These are phyloP conservation scores for Lasiosphaeris hirsuta DNA, from an alignment of 495 filamentous ascomycete species.

Conservation along the genomic window DNA sequence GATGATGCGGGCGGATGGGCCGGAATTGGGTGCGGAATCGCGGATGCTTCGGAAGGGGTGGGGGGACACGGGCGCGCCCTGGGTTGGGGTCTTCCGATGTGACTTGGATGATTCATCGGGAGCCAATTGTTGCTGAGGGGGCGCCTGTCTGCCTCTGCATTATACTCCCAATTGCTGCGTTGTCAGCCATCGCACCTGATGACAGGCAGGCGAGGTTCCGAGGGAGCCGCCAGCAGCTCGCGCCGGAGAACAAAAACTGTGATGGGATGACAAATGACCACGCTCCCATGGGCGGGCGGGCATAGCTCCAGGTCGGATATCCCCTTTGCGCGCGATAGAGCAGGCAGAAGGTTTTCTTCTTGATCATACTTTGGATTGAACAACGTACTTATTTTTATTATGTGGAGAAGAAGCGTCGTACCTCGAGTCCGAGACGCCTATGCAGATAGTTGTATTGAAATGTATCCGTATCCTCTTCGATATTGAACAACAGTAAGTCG, in stretches of 20 bases:
- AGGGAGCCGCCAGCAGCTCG: background rate
- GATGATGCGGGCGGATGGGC: background rate
- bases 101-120: background rate
- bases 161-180: background rate
- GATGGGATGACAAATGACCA: slow-evolving; percentile 7
- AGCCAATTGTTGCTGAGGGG: background rate
- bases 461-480: too few species aligned
- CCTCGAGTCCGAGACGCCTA: too few species aligned
- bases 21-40: background rate
- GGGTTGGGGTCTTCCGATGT: background rate
- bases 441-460: too few species aligned
- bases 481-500: too few species aligned
- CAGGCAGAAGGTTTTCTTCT: too few species aligned
- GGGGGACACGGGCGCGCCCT: background rate
- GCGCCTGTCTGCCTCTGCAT: background rate
- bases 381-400: too few species aligned
- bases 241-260: background rate
- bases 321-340: too few species aligned
- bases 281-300: too few species aligned
- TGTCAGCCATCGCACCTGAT: background rate
- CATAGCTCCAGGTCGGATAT: too few species aligned
- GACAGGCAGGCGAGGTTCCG: background rate
- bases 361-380: too few species aligned
- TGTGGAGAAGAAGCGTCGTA: too few species aligned
- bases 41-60: background rate